Evolutionary conservation across 805 yeast genomes (phyloP).

Genomic region (Ogataea paradorogensis): DNA sequence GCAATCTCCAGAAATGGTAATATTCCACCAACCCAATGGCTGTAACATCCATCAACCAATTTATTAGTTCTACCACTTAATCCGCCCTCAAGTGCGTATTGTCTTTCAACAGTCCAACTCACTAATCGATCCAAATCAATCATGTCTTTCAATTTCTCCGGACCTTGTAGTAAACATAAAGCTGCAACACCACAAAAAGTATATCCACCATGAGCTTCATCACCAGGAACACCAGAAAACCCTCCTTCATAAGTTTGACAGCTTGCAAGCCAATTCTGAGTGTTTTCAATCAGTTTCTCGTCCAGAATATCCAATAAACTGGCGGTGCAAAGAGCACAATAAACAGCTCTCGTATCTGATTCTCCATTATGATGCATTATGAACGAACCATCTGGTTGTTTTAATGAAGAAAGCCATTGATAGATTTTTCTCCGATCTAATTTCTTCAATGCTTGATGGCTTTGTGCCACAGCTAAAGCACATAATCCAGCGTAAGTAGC

Average conservation of each 20-base stretch:
- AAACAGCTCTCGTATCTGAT: conserved; percentile 77
- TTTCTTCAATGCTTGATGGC: conserved; percentile 37
- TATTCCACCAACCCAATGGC: conserved; percentile 91
- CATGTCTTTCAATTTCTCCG: conserved; percentile 31
- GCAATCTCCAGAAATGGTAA: conserved; percentile 61
- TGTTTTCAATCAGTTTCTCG: conserved; percentile 51
- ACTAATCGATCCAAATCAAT: conserved; percentile 47
- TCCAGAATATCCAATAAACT: conserved; percentile 61
- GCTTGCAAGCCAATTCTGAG: conserved; percentile 54
- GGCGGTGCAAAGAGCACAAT: conserved; percentile 79
- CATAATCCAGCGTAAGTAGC: conserved; percentile 76
- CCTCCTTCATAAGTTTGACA: conserved; percentile 98
- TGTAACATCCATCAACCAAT: conserved; percentile 93
- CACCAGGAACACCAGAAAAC: conserved; percentile 76
- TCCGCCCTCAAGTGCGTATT: conserved; percentile 76
- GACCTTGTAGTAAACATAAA: conserved; percentile 44
- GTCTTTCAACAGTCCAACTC: conserved; percentile 72
- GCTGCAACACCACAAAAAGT: conserved; percentile 84
- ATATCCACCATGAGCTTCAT: conserved; percentile 98
- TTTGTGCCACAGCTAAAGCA: conserved; percentile 53
- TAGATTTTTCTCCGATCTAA: conserved; percentile 49
- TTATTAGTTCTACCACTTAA: conserved; percentile 88
- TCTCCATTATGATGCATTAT: conserved; percentile 78
- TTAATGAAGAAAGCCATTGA: conserved; percentile 63
- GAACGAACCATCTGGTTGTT: conserved; percentile 73